These are phyloP conservation scores for Rhinocladiella mackenziei DNA, from an alignment of 2,329 filamentous ascomycete species.

Conservation along the genomic window DNA sequence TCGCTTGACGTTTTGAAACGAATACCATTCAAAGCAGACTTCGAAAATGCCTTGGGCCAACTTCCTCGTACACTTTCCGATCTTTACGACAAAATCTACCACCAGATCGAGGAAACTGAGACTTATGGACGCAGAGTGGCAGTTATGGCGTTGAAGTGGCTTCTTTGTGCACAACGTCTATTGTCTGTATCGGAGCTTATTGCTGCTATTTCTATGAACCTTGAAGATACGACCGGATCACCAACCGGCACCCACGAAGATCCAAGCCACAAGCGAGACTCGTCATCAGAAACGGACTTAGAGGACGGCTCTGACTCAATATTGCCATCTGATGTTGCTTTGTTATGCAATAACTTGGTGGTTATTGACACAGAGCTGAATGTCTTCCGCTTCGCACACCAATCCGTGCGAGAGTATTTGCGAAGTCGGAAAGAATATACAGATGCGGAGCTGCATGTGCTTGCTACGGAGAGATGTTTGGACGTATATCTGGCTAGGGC, in stretches of 20 bases:
- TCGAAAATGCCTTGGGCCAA: constrained; percentile 28
- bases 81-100: constrained; percentile 16
- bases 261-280: too few species aligned
- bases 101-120: constrained; percentile 1
- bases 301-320: too few species aligned
- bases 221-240: too few species aligned
- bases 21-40: constrained; percentile 22
- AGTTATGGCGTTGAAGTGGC: constrained; percentile 26
- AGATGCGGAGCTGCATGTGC: neutral
- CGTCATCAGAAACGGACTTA: too few species aligned
- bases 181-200: constrained; percentile 26
- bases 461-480: neutral
- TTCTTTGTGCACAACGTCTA: constrained; percentile 24
- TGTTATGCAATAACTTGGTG: constrained; percentile 34
- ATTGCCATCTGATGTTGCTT: too few species aligned
- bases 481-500: neutral
- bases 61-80: constrained; percentile 25
- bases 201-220: constrained; percentile 25
- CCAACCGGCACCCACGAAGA: too few species aligned
- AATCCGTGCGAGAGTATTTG: constrained; percentile 34
- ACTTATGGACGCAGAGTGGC: constrained; percentile 2
- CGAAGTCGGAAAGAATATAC: constrained; percentile 21
- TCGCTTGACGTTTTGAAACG: constrained; percentile 27
- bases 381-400: constrained; percentile 34
- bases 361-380: constrained; percentile 29